Evolutionary conservation across 2,329 filamentous ascomycete genomes (phyloP).

Genomic region (Capronia coronata): DNA sequence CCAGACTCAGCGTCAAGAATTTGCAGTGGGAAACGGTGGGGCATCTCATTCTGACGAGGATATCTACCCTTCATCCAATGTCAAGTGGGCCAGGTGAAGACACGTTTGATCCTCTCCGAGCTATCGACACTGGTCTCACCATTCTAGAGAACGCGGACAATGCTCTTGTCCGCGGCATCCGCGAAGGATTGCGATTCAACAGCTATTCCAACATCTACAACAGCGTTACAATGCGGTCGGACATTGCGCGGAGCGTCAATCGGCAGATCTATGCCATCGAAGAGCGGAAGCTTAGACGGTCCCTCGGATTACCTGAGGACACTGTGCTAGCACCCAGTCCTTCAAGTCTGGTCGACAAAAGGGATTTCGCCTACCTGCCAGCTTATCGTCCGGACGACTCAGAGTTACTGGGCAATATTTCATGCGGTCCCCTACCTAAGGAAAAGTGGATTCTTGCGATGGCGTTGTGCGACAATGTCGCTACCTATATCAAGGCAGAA

Average conservation of each 20-base stretch:
- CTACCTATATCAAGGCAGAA: slow-evolving; percentile 24
- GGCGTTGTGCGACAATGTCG: slow-evolving; percentile 20
- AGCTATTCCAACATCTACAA: slow-evolving; percentile 42
- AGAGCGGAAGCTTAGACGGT: slow-evolving; percentile 36
- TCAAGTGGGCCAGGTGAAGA: slow-evolving; percentile 35
- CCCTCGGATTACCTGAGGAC: slow-evolving; percentile 31
- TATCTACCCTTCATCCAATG: slow-evolving; percentile 44
- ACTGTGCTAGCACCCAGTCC: slow-evolving; percentile 9
- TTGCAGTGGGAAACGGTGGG: slow-evolving; percentile 45
- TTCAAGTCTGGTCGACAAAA: slow-evolving; percentile 20
- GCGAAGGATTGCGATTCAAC: slow-evolving; percentile 37
- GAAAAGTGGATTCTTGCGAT: slow-evolving; percentile 22
- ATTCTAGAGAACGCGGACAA: slow-evolving; percentile 39
- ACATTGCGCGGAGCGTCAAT: slow-evolving; percentile 27
- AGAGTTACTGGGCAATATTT: slow-evolving; percentile 9
- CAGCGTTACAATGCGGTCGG: slow-evolving; percentile 35
- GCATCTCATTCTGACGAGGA: slow-evolving; percentile 43
- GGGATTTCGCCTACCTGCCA: slow-evolving; percentile 25
- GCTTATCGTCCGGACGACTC: slow-evolving; percentile 21
- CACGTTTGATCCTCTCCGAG: slow-evolving; percentile 36
- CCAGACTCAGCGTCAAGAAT: slow-evolving; percentile 44
- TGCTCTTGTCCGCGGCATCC: slow-evolving; percentile 35
- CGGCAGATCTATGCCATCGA: slow-evolving; percentile 41
- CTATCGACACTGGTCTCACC: slow-evolving; percentile 37
- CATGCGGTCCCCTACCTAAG: slow-evolving; percentile 22